Conservation (phyloP, 2,329 filamentous ascomycete genomes). For the Waltergamsia citrina region DNA sequence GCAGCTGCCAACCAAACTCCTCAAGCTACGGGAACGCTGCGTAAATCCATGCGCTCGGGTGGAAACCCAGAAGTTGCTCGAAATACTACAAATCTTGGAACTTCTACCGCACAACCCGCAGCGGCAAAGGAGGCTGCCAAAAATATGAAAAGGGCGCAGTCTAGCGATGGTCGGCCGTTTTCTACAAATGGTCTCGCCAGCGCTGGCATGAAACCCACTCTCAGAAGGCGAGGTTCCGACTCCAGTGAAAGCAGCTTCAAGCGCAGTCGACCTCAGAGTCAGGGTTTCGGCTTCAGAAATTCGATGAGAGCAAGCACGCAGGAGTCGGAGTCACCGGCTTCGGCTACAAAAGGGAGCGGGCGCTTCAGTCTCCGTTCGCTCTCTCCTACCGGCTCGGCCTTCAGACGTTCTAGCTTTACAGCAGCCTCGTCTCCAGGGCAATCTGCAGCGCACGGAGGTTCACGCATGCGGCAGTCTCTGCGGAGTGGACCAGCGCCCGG, state of each 20-base stretch:
- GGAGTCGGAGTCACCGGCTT: slow-evolving; percentile 12
- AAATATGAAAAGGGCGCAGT: slow-evolving; percentile 2
- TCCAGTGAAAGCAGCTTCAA: slow-evolving; percentile 79
- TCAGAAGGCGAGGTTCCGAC: slow-evolving; percentile 49
- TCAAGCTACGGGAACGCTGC: slow-evolving; percentile 11
- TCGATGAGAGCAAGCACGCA: slow-evolving; percentile 52
- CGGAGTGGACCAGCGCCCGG: slow-evolving; percentile 27
- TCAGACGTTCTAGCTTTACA: slow-evolving; percentile 29
- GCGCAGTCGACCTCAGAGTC: slow-evolving; percentile 41
- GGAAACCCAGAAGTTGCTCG: slow-evolving; percentile 4
- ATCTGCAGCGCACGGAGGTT: slow-evolving; percentile 8
- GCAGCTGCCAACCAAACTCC: slow-evolving; percentile 6
- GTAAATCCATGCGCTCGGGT: slow-evolving; percentile 14
- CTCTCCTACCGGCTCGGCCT: slow-evolving; percentile 53
- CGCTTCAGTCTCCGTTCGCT: slow-evolving; percentile 61
- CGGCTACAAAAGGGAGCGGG: slow-evolving; percentile 29
- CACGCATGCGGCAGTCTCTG: slow-evolving; percentile 34
- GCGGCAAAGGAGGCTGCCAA: slow-evolving; percentile 7
- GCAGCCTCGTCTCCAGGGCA: slow-evolving; percentile 26
- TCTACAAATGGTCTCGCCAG: slow-evolving; percentile 4
- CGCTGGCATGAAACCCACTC: slow-evolving; percentile 17
- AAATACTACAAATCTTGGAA: not conserved
- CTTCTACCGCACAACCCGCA: slow-evolving; percentile 11
- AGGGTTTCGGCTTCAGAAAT: slow-evolving; percentile 54
- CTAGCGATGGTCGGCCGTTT: not conserved